Conservation (phyloP, 1,284 basidiomycete genomes). For the Cryptococcus amylolentus region DNA sequence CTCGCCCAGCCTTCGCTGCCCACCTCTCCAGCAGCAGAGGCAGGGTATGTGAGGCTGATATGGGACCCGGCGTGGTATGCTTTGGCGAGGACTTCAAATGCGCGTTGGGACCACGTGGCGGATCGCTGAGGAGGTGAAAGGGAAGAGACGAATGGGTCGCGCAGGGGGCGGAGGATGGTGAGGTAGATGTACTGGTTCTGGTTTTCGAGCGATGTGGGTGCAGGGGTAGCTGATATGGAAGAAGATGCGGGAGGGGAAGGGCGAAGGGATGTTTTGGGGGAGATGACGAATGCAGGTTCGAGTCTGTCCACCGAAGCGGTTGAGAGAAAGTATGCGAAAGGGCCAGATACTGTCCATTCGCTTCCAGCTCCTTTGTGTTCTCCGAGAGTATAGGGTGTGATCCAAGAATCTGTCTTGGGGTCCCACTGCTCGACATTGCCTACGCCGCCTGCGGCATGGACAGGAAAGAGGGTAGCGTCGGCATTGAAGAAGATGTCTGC, state of each 20-base stretch:
- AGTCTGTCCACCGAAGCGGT: conserved; percentile 77
- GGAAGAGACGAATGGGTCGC: conserved; percentile 58
- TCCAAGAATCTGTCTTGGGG: conserved; percentile 52
- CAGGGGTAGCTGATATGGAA: not conserved
- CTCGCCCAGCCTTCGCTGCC: conserved; percentile 22
- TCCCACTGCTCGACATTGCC: conserved; percentile 59
- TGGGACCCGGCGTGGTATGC: conserved; percentile 75
- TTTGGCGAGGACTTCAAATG: conserved; percentile 56
- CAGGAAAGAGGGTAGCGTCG: conserved; percentile 54
- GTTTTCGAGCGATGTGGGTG: conserved; percentile 4
- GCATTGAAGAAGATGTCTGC: conserved; percentile 68
- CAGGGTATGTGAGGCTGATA: conserved; percentile 59
- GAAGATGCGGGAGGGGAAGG: conserved; percentile 35
- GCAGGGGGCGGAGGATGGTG: conserved; percentile 72
- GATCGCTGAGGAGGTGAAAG: conserved; percentile 44
- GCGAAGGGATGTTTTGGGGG: conserved; percentile 51
- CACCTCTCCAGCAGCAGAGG: conserved; percentile 10
- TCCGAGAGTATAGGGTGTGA: conserved; percentile 49
- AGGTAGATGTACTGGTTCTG: conserved; percentile 62
- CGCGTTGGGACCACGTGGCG: conserved; percentile 27
- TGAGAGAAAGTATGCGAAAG: conserved; percentile 80
- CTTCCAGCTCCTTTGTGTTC: conserved; percentile 35
- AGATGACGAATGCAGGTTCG: conserved; percentile 73
- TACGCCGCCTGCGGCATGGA: conserved; percentile 5
- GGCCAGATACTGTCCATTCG: conserved; percentile 60